These are phyloP conservation scores for Cercospora sesami DNA, from an alignment of 2,329 filamentous ascomycete genomes.

Conservation along the genomic window DNA sequence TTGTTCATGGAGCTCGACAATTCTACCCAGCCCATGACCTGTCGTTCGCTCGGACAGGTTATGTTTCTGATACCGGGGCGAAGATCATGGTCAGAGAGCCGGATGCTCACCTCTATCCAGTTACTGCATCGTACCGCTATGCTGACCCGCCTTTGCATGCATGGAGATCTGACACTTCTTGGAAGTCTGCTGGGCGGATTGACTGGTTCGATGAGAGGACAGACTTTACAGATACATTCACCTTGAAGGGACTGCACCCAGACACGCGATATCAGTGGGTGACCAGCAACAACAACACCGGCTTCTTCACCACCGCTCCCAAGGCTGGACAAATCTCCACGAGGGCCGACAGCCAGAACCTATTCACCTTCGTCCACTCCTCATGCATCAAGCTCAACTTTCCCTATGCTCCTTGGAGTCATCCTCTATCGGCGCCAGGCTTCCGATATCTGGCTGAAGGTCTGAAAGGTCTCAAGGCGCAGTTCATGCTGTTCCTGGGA, in stretches of 20 bases:
- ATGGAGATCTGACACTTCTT: constrained; percentile 54
- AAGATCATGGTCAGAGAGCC: constrained; percentile 85
- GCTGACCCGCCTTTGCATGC: constrained; percentile 33
- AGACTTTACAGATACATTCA: constrained; percentile 76
- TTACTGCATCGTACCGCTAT: constrained; percentile 65
- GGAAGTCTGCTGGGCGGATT: constrained; percentile 67
- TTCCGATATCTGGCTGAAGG: constrained; percentile 73
- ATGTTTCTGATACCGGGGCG: constrained; percentile 77
- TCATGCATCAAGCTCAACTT: constrained; percentile 91
- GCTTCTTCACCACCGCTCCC: constrained; percentile 77
- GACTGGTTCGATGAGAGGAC: constrained; percentile 69
- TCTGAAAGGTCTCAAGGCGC: constrained; percentile 69
- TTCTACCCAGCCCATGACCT: constrained; percentile 72
- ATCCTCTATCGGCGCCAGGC: constrained; percentile 79
- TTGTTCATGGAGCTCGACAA: constrained; percentile 71
- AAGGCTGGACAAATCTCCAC: constrained; percentile 62
- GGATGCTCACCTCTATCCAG: constrained; percentile 68
- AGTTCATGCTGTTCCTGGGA: constrained; percentile 72
- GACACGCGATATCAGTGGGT: constrained; percentile 79
- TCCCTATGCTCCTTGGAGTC: constrained; percentile 81
- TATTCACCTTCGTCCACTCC: constrained; percentile 86
- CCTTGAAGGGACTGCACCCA: constrained; percentile 65
- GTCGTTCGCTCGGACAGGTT: constrained; percentile 83
- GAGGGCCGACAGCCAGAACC: constrained; percentile 58
- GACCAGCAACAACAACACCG: constrained; percentile 82